phyloP scores from a whole-genome alignment of 1,284 basidiomycete species.

The Cutaneotrichosporon sp. region DNA sequence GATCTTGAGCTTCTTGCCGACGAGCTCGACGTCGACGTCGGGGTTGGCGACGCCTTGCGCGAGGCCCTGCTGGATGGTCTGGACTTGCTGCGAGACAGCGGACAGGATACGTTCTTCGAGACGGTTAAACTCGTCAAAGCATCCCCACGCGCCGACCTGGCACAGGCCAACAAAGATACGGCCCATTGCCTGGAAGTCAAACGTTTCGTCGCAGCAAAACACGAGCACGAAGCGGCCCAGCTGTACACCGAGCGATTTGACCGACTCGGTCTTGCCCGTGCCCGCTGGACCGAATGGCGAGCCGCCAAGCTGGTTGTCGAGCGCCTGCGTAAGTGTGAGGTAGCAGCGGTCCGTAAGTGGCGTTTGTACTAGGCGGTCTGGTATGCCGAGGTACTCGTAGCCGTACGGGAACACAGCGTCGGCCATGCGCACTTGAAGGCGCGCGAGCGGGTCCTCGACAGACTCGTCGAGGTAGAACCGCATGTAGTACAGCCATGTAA shows the following conservation, averaged over 20 bases:
- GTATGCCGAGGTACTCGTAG: constrained; percentile 96
- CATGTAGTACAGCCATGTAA: constrained; percentile 98
- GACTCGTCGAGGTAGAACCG: constrained; percentile 83
- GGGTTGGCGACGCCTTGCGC: constrained; percentile 72
- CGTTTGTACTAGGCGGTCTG: constrained; percentile 95
- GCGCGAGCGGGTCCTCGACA: constrained; percentile 68
- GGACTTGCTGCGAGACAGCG: constrained; percentile 98
- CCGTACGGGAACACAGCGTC: constrained; percentile 94
- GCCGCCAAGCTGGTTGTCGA: constrained; percentile 90
- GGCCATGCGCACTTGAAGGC: constrained; percentile 76
- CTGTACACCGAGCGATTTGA: constrained; percentile 96
- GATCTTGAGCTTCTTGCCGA: constrained; percentile 87
- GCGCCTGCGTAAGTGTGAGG: constrained; percentile 90
- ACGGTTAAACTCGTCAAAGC: constrained; percentile 97
- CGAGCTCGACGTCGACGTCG: constrained; percentile 86
- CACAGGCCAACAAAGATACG: constrained; percentile 97
- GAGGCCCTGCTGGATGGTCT: constrained; percentile 95
- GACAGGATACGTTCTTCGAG: constrained; percentile 96
- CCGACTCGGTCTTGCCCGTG: constrained; percentile 99
- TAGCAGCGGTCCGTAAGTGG: constrained; percentile 98
- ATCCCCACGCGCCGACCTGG: constrained; percentile 99
- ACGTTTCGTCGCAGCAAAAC: constrained; percentile 99
- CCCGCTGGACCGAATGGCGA: constrained; percentile 98
- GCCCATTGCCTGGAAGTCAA: constrained; percentile 99
- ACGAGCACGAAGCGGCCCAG: constrained; percentile 96